These are phyloP conservation scores for Cyclostephanos invisitatus DNA, from an alignment of 108 stramenopile genomes.

Conservation along the genomic window DNA sequence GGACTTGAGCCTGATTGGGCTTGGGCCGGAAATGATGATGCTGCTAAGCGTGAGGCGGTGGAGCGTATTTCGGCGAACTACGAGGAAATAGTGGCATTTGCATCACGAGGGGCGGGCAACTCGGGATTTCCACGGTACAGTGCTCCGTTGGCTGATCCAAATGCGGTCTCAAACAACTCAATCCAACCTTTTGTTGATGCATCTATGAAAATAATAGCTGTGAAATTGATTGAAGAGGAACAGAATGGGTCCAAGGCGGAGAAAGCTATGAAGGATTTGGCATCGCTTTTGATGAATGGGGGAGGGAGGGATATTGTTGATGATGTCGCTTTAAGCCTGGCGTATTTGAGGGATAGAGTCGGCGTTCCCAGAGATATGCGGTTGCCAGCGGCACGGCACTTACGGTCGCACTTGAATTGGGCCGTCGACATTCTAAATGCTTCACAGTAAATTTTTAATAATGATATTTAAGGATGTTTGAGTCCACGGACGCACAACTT, in stretches of 20 bases:
- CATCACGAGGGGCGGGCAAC: slow-evolving; percentile 82
- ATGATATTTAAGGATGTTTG: not conserved
- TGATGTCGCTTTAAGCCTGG: slow-evolving; percentile 56
- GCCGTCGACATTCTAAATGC: slow-evolving; percentile 32
- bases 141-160: slow-evolving; percentile 89
- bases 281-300: slow-evolving; percentile 49
- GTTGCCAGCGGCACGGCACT: slow-evolving; percentile 87
- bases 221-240: slow-evolving; percentile 63
- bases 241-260: slow-evolving; percentile 18
- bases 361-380: slow-evolving; percentile 94
- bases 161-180: slow-evolving; percentile 69
- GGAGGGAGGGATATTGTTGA: slow-evolving; percentile 60
- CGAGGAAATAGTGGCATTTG: slow-evolving; percentile 84
- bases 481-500: not conserved
- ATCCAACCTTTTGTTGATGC: slow-evolving; percentile 64
- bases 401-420: slow-evolving; percentile 83
- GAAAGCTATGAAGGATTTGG: slow-evolving; percentile 48
- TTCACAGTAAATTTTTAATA: not conserved
- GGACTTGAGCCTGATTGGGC: slow-evolving; percentile 84
- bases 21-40: slow-evolving; percentile 67
- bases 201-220: slow-evolving; percentile 58
- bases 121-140: slow-evolving; percentile 77
- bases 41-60: slow-evolving; percentile 78
- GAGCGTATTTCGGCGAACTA: slow-evolving; percentile 79
- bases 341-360: slow-evolving; percentile 89